Evolutionary conservation across 352 stramenopile genomes (phyloP).

Genomic region (Phytophthora lateralis): DNA sequence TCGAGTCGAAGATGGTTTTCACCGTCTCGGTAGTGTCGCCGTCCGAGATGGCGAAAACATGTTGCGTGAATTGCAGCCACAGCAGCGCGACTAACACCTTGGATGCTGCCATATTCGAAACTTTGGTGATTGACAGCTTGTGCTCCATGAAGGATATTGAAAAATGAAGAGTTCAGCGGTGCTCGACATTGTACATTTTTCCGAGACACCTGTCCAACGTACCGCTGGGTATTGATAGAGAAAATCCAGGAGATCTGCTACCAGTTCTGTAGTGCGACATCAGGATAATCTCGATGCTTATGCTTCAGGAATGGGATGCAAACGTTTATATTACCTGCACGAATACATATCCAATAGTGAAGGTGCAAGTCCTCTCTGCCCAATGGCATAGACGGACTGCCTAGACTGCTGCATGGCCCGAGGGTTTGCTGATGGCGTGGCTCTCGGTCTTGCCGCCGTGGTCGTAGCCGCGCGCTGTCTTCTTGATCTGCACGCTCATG

Average conservation of each 20-base stretch:
- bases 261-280: not conserved
- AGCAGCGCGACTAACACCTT: slow-evolving; percentile 16
- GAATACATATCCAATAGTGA: slow-evolving; percentile 24
- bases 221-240: not conserved
- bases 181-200: not conserved
- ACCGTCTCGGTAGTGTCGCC: slow-evolving; percentile 32
- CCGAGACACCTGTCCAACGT: slow-evolving; percentile 18
- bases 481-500: slow-evolving; percentile 64
- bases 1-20: slow-evolving; percentile 44
- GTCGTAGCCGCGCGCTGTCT: slow-evolving; percentile 59
- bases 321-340: slow-evolving; percentile 32
- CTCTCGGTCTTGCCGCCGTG: slow-evolving; percentile 43
- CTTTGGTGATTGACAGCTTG: slow-evolving; percentile 7
- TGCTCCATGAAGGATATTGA: slow-evolving; percentile 21
- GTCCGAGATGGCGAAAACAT: slow-evolving; percentile 12
- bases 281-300: slow-evolving; percentile 1
- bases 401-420: slow-evolving; percentile 36
- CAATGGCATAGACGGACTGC: too few relatives aligned
- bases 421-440: slow-evolving; percentile 35
- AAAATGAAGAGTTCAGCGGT: slow-evolving; percentile 13
- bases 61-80: slow-evolving; percentile 7
- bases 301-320: slow-evolving; percentile 14
- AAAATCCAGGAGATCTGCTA: slow-evolving; percentile 22
- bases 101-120: not conserved
- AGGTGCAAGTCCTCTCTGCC: not conserved